A percentile compares a stretch with the other conserved stretches of the same genome.
Conservation (phyloP, 2,329 filamentous ascomycete species). For the Penicillium sp. region DNA sequence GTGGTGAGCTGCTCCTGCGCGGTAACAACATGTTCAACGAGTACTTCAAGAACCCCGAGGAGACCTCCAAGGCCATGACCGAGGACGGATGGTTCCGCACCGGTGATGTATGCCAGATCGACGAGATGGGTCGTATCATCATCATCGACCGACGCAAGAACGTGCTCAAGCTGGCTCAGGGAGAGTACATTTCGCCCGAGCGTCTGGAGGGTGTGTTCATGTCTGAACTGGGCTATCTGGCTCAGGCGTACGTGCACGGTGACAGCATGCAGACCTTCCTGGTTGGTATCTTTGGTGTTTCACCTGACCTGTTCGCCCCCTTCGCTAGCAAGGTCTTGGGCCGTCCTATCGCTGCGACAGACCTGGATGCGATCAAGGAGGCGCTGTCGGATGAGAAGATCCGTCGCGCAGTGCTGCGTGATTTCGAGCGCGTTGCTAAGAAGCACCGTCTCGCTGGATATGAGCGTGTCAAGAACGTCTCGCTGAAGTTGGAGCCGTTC, state of each 20-base stretch:
- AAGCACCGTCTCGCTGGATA: constrained; percentile 91
- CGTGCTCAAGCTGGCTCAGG: constrained; percentile 96
- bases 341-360: constrained; percentile 66
- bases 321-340: constrained; percentile 81
- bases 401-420: constrained; percentile 74
- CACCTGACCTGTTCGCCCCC: constrained; percentile 80
- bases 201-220: constrained; percentile 95
- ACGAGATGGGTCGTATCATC: constrained; percentile 82
- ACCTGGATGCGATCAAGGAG: constrained; percentile 70
- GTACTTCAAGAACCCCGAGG: constrained; percentile 89
- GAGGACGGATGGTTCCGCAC: constrained; percentile 96
- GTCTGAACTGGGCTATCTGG: constrained; percentile 77
- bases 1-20: constrained; percentile 85
- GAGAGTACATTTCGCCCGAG: constrained; percentile 97
- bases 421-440: constrained; percentile 78
- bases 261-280: constrained; percentile 81
- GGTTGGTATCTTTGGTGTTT: constrained; percentile 86
- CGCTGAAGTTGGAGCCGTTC: constrained; percentile 86
- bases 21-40: constrained; percentile 81
- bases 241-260: constrained; percentile 87
- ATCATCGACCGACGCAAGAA: constrained; percentile 99
- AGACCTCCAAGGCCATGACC: constrained; percentile 82
- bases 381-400: constrained; percentile 74
- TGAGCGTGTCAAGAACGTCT: constrained; percentile 77
- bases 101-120: constrained; percentile 86